Evolutionary conservation across 1,139 yeast species (phyloP).

Genomic region (Taphrina populina): DNA sequence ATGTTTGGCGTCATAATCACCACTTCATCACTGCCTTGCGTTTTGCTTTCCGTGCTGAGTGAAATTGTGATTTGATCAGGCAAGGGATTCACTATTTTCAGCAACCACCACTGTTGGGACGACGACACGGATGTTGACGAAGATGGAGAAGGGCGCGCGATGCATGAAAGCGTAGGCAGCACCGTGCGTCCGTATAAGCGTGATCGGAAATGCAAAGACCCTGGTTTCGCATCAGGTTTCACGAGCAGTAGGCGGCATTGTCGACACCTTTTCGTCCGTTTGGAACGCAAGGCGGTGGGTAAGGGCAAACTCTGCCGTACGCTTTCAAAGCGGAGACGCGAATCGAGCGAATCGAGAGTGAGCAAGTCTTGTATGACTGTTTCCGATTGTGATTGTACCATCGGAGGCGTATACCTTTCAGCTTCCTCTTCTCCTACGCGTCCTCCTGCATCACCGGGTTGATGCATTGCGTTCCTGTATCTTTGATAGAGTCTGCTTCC

Average conservation of each 20-base stretch:
- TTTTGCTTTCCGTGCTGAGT: conserved; percentile 36
- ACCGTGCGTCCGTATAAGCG: conserved; percentile 9
- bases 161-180: conserved; percentile 3
- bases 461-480: conserved; percentile 4
- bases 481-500: conserved; percentile 1
- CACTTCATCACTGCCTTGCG: conserved; percentile 36
- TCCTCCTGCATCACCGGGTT: not conserved
- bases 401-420: conserved; percentile 4
- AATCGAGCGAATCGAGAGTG: not conserved
- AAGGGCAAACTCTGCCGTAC: too few relatives aligned
- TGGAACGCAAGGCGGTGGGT: conserved; percentile 12
- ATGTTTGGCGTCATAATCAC: conserved; percentile 36
- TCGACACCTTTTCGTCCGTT: conserved; percentile 22
- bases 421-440: too few relatives aligned
- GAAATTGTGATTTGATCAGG: conserved; percentile 34
- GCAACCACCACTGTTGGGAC: conserved; percentile 27
- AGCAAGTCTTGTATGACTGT: not conserved
- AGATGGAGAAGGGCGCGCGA: conserved; percentile 1
- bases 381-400: not conserved
- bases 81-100: conserved; percentile 38
- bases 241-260: conserved; percentile 13
- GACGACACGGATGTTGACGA: not conserved
- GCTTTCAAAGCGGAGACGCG: too few relatives aligned
- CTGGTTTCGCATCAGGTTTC: conserved; percentile 17
- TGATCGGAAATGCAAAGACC: conserved; percentile 3